Percentiles rank a stretch among this genome's conserved stretches.
Evolutionary conservation across 1,284 basidiomycete genomes (phyloP).

Genomic region (Irpex lacteus): DNA sequence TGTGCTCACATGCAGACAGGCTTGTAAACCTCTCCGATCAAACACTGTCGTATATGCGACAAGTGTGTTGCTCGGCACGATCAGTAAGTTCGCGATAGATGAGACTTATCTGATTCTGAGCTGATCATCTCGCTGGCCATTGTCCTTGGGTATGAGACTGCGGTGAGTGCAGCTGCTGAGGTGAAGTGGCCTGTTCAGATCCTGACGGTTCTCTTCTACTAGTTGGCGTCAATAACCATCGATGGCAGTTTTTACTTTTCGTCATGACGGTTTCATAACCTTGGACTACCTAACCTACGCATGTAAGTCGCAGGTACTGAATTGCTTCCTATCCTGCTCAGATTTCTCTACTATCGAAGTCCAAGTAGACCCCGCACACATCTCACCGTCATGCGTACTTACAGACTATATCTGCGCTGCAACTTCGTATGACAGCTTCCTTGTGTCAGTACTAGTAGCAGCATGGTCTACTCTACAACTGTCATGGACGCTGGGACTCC

Average conservation of each 20-base stretch:
- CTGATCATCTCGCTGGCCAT: constrained; percentile 53
- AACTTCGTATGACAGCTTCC: constrained; percentile 77
- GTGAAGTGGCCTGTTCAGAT: neutral
- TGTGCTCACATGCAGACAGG: constrained; percentile 37
- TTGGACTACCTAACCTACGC: constrained; percentile 84
- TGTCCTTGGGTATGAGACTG: constrained; percentile 99
- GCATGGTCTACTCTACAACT: constrained; percentile 90
- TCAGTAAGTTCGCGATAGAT: constrained; percentile 60
- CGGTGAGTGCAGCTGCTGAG: constrained; percentile 44
- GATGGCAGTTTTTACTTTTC: constrained; percentile 92
- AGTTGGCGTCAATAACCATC: constrained; percentile 96
- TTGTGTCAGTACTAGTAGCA: constrained; percentile 76
- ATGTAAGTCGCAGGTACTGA: constrained; percentile 48
- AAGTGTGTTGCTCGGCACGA: constrained; percentile 88
- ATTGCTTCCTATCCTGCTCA: neutral
- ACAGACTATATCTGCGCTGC: constrained; percentile 68
- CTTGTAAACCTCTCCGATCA: constrained; percentile 91
- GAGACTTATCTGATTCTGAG: neutral
- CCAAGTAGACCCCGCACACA: constrained; percentile 37
- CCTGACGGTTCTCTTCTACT: constrained; percentile 27
- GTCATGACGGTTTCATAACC: constrained; percentile 73
- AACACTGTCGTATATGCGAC: constrained; percentile 93
- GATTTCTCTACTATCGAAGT: constrained; percentile 48
- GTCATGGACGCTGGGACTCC: constrained; percentile 88
- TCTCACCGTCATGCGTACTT: constrained; percentile 66